A percentile compares a stretch with the other conserved stretches of the same genome.
Evolutionary conservation across 345 rosid species (phyloP).

Genomic region (Lenwebbia sp.): DNA sequence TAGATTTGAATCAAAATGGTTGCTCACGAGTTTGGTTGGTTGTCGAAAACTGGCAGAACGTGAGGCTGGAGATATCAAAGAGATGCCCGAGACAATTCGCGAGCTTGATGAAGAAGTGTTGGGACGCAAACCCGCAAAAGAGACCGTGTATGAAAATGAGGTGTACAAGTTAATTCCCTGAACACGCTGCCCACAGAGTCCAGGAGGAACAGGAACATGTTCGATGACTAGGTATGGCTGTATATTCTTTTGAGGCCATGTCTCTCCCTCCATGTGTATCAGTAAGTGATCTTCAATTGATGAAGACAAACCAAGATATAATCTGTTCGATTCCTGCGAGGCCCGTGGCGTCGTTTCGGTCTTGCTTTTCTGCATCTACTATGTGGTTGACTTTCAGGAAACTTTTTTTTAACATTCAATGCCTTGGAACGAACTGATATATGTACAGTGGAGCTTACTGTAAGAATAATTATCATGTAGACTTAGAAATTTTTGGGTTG

Average conservation of each 20-base stretch:
- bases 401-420: neutral
- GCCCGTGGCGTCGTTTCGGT: too few relatives aligned
- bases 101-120: neutral
- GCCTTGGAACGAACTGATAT: neutral
- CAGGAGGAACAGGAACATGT: neutral
- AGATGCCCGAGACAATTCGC: neutral
- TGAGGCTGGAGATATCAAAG: neutral
- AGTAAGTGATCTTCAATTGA: neutral
- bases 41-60: neutral
- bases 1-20: neutral
- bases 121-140: neutral
- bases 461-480: neutral
- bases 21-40: neutral
- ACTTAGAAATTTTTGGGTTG: neutral
- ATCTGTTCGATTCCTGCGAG: too few relatives aligned
- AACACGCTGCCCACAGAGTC: neutral
- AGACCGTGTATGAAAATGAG: neutral
- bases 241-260: neutral
- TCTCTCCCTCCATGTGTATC: neutral
- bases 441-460: neutral
- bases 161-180: neutral
- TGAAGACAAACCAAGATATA: too few relatives aligned
- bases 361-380: too few relatives aligned
- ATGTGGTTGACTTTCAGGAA: too few relatives aligned
- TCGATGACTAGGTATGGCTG: neutral